Conservation (phyloP, 306 rosid genomes). For the Cucumis melo region DNA sequence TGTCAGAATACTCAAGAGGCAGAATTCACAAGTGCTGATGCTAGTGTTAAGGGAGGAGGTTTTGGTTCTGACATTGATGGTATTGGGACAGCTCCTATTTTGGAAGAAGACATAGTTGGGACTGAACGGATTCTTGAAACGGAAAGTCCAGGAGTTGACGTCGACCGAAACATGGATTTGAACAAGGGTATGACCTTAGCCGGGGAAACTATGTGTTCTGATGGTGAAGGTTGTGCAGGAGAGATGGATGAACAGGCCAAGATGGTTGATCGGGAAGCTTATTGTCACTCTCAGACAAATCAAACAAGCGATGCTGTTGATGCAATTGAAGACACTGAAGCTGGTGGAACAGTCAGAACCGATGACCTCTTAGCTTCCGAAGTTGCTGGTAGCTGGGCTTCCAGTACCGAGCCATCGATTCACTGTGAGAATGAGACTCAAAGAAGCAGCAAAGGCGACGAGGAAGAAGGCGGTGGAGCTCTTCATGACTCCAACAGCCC, state of each 20-base stretch:
- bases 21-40: constrained; percentile 61
- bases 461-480: constrained; percentile 30
- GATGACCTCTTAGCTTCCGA: constrained; percentile 82
- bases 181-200: constrained; percentile 26
- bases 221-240: constrained; percentile 44
- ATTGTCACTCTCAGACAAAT: constrained; percentile 32
- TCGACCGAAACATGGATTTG: constrained; percentile 37
- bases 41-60: constrained; percentile 43
- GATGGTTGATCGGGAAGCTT: constrained; percentile 22
- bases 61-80: constrained; percentile 72
- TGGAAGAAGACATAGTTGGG: constrained; percentile 50
- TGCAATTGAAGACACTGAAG: constrained; percentile 49
- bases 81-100: constrained; percentile 28
- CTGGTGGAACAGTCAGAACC: constrained; percentile 44
- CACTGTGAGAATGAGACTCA: constrained; percentile 62
- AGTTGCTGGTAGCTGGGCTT: constrained; percentile 89
- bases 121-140: constrained; percentile 68
- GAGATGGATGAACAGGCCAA: constrained; percentile 47
- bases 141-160: constrained; percentile 47
- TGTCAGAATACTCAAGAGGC: constrained; percentile 67
- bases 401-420: constrained; percentile 68
- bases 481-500: constrained; percentile 33
- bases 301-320: constrained; percentile 29
- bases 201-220: constrained; percentile 67
- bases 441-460: constrained; percentile 32